Evolutionary conservation across 257 asterid genomes (phyloP), one percentile per base, ranked within the genome.

Genomic region (Solanum commersonii): DNA sequence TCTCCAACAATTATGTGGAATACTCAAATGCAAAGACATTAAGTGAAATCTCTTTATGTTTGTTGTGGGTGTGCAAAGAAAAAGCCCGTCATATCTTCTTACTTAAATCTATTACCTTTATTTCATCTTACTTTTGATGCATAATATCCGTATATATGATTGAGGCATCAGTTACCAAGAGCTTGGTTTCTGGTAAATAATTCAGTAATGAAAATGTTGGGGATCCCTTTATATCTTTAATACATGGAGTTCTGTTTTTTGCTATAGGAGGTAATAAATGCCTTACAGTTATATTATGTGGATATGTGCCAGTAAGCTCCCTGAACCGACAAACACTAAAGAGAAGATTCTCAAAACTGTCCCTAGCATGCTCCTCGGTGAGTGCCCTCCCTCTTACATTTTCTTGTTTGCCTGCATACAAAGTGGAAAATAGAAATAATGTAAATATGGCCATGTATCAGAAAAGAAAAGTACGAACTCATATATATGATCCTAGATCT

Each of bases 221-320:
- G 63, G 31, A 23, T 71, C 23, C 4, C 37, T 46, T 44, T 44
- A 76, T 25, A 70, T 38, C 33, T 31, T 23, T 31, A 31, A 79
- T n/a, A 46, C 49, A 16, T 37, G 22, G 63, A 60, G 52, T 44
- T 49, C 37, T 3, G 18, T 72, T 46, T 85, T 85, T 67, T 27
- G 76, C 84, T 86, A 22, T 71, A 59, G 74, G 46, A 89, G 29
- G 76, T 34, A 70, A 60, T n/a, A 85, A 22, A 84, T 63, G 87
- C 90, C 98, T 94, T 94, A 97, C 98, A 4, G 99, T 95, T 88
- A 97, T 95, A 90, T 97, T 96, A 35, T 91, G 89, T 42, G 99
- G 99, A 91, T 97, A 96, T 70, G 91, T 87, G 85, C 98, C 99
- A 12, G 98, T 93, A 60, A 97, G 98, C 94, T 97, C 99, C 76